phyloP scores from a whole-genome alignment of 257 asterid species.

The Capsicum baccatum region DNA sequence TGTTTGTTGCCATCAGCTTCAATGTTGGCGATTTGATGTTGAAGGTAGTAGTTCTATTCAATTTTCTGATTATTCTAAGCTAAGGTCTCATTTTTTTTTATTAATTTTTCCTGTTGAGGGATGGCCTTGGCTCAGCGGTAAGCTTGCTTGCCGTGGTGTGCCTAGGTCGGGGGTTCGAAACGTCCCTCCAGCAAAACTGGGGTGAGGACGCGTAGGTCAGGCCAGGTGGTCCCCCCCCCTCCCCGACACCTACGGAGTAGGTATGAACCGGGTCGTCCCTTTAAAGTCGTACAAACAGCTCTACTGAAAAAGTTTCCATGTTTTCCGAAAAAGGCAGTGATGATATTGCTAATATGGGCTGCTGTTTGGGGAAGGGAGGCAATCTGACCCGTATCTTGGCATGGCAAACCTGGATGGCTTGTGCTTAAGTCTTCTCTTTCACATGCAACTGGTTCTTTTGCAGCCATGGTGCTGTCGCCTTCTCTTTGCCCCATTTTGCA shows the following conservation, averaged over 20 bases:
- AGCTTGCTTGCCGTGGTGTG: too few relatives aligned
- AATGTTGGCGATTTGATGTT: background rate
- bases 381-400: constrained; percentile 35
- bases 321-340: background rate
- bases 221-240: too few relatives aligned
- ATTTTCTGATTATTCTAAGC: background rate
- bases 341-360: background rate
- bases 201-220: too few relatives aligned
- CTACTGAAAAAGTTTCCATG: background rate
- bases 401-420: constrained; percentile 38
- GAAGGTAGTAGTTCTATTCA: background rate
- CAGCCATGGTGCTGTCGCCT: constrained; percentile 32
- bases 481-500: background rate
- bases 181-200: too few relatives aligned
- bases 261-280: too few relatives aligned
- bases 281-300: background rate
- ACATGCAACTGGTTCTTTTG: constrained; percentile 30
- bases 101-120: background rate
- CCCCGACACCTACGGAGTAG: too few relatives aligned
- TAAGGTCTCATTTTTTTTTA: background rate
- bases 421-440: background rate
- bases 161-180: too few relatives aligned
- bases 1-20: background rate
- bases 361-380: background rate
- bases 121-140: too few relatives aligned